Conservation (phyloP, 2,329 filamentous ascomycete genomes). For the Monilinia vaccinii-corymbosi region DNA sequence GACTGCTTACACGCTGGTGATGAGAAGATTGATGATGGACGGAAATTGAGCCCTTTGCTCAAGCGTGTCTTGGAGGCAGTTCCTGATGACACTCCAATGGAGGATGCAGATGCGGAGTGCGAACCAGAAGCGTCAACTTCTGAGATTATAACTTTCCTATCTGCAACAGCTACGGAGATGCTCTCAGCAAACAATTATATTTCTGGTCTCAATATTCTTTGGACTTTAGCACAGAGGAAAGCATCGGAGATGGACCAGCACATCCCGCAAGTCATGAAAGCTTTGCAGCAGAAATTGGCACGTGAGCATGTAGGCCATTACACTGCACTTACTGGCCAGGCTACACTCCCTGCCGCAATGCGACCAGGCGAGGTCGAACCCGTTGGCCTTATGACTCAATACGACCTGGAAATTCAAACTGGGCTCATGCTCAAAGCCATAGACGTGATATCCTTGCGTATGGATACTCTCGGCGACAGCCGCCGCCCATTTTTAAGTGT, state of each 20-base stretch:
- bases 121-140: constrained; percentile 73
- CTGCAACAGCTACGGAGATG: constrained; percentile 77
- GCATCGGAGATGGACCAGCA: constrained; percentile 85
- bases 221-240: constrained; percentile 79
- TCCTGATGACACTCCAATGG: constrained; percentile 67
- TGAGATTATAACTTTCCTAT: constrained; percentile 79
- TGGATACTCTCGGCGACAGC: constrained; percentile 87
- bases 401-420: constrained; percentile 82
- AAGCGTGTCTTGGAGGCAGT: constrained; percentile 81
- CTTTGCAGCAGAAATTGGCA: constrained; percentile 81
- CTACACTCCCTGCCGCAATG: constrained; percentile 29
- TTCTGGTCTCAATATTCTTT: constrained; percentile 85
- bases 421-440: constrained; percentile 91
- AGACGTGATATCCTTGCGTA: constrained; percentile 81
- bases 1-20: constrained; percentile 77
- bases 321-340: constrained; percentile 45
- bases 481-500: constrained; percentile 91
- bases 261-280: constrained; percentile 82
- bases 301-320: constrained; percentile 85
- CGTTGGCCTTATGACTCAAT: constrained; percentile 52
- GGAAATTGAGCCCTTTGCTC: constrained; percentile 65
- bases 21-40: constrained; percentile 58
- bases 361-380: constrained; percentile 40
- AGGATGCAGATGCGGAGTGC: constrained; percentile 73
- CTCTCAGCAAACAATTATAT: constrained; percentile 74